These are phyloP conservation scores for Podaxis mareebaensis DNA, from an alignment of 768 basidiomycete genomes.

Conservation along the genomic window DNA sequence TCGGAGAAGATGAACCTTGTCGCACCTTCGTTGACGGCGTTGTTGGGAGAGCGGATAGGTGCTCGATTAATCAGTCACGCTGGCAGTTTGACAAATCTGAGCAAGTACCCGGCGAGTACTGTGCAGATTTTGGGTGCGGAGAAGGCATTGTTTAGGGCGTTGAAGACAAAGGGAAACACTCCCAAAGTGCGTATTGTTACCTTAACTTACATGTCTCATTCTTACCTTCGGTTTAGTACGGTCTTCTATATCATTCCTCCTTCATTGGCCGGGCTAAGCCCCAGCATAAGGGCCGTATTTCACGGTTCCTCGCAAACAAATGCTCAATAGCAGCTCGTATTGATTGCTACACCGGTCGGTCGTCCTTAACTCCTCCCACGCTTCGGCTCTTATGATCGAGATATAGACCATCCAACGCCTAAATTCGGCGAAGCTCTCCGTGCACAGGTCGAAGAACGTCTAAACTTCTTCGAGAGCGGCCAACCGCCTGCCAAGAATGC, in stretches of 20 bases:
- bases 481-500: conserved; percentile 86
- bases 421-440: conserved; percentile 96
- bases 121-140: conserved; percentile 98
- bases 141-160: conserved; percentile 94
- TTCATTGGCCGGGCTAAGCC: conserved; percentile 95
- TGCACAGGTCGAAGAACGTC: conserved; percentile 92
- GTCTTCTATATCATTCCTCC: conserved; percentile 94
- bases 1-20: conserved; percentile 98
- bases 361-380: neutral
- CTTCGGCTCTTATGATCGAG: conserved; percentile 5
- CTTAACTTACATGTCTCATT: conserved; percentile 1
- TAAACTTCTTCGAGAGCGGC: conserved; percentile 93
- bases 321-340: conserved; percentile 96
- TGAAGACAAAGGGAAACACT: conserved; percentile 99
- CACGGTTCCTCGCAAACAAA: conserved; percentile 98
- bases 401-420: conserved; percentile 76
- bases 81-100: conserved; percentile 92
- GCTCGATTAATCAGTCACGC: conserved; percentile 94
- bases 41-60: conserved; percentile 90
- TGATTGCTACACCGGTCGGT: conserved; percentile 87
- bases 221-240: conserved; percentile 61
- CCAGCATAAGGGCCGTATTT: conserved; percentile 96
- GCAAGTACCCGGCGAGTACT: conserved; percentile 98
- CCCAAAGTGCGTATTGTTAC: conserved; percentile 66
- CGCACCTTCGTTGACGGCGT: conserved; percentile 88